Evolutionary conservation across 2,329 filamentous ascomycete species (phyloP).

Genomic region (Tolypocladium tundrense): DNA sequence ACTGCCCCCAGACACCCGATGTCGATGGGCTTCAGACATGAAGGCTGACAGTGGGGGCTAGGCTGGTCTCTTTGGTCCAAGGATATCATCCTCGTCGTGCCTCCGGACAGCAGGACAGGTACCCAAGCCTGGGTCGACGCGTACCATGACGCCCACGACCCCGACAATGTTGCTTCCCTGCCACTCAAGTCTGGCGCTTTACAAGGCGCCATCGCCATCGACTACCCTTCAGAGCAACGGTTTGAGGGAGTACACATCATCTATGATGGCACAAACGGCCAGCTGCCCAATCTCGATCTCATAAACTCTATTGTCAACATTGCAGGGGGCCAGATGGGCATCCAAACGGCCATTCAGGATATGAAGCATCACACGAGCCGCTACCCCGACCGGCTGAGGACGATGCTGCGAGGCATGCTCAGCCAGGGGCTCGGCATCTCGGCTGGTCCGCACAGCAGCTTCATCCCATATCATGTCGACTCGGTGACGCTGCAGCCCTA

Average conservation of each 20-base stretch:
- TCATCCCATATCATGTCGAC: constrained; percentile 96
- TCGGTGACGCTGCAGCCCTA: constrained; percentile 87
- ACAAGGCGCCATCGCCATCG: constrained; percentile 86
- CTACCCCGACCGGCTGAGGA: constrained; percentile 73
- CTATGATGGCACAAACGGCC: constrained; percentile 93
- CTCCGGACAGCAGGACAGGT: constrained; percentile 79
- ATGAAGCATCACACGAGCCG: constrained; percentile 75
- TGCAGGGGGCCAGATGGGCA: constrained; percentile 84
- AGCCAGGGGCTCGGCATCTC: constrained; percentile 84
- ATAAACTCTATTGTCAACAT: constrained; percentile 90
- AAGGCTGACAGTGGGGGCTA: constrained; percentile 19
- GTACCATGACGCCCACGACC: constrained; percentile 82
- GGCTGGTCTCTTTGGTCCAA: constrained; percentile 98
- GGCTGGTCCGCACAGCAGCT: constrained; percentile 84
- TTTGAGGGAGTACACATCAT: constrained; percentile 86
- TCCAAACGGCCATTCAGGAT: constrained; percentile 71
- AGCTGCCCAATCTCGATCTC: constrained; percentile 88
- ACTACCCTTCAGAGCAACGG: constrained; percentile 75
- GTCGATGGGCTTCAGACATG: background rate
- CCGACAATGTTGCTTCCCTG: constrained; percentile 59
- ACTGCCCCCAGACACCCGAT: background rate
- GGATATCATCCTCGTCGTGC: constrained; percentile 87
- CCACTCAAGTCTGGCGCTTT: constrained; percentile 87
- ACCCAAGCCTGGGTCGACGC: constrained; percentile 97
- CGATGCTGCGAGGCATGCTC: constrained; percentile 86